These are phyloP conservation scores for Pelargonium cotyledonis DNA, from an alignment of 441 rosid genomes.

Conservation along the genomic window DNA sequence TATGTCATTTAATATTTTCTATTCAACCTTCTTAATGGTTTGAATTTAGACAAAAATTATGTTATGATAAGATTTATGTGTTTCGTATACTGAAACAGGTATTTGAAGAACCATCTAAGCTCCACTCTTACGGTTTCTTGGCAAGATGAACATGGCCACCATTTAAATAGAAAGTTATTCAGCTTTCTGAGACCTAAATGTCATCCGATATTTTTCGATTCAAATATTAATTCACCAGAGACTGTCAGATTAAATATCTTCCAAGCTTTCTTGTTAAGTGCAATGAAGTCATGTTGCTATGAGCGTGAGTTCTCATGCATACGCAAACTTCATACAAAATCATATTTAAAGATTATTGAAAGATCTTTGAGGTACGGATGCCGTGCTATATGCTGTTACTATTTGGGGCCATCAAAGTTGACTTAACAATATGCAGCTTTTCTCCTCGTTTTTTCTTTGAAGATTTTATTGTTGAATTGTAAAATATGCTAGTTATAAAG, in stretches of 20 bases:
- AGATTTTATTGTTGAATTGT: neutral
- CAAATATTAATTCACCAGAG: constrained; percentile 62
- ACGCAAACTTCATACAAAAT: constrained; percentile 38
- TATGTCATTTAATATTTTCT: neutral
- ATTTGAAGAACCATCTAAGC: constrained; percentile 51
- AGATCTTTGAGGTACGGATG: constrained; percentile 48
- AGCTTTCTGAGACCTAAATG: constrained; percentile 69
- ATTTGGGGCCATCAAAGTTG: neutral
- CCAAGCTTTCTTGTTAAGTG: constrained; percentile 71
- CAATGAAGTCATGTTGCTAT: constrained; percentile 86
- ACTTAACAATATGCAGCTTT: neutral
- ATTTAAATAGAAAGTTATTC: constrained; percentile 40
- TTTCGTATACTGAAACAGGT: constrained; percentile 41
- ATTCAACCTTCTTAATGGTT: neutral
- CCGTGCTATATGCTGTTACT: neutral
- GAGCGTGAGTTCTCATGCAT: constrained; percentile 43
- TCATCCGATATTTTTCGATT: constrained; percentile 72
- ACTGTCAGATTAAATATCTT: constrained; percentile 74
- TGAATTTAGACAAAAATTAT: neutral
- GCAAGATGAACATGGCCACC: constrained; percentile 45
- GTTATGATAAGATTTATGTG: constrained; percentile 2
- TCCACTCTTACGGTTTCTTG: constrained; percentile 58
- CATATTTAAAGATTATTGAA: constrained; percentile 36
- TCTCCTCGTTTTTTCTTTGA: neutral
- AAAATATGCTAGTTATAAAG: no score